These are phyloP conservation scores for Meyerozyma sp. DNA, from an alignment of 1,139 yeast genomes.

Conservation along the genomic window DNA sequence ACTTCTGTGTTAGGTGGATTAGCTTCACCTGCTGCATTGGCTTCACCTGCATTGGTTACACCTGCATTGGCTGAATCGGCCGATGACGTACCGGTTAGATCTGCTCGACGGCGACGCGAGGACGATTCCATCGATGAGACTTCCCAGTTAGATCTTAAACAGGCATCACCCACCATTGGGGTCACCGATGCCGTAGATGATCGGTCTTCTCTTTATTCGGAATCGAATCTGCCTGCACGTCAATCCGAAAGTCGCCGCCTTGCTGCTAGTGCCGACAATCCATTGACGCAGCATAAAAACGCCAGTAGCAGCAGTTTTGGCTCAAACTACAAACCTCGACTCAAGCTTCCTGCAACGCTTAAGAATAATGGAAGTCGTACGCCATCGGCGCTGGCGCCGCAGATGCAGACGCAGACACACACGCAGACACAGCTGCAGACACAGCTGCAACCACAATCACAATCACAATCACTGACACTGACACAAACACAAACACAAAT, in stretches of 20 bases:
- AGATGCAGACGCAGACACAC: constrained; percentile 4
- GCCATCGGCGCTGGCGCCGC: constrained; percentile 2
- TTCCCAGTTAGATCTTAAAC: background rate
- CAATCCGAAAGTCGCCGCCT: background rate
- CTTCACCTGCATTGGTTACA: too few relatives aligned
- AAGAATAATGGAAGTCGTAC: constrained; percentile 5
- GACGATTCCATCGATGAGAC: constrained; percentile 2
- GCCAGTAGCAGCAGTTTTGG: constrained; percentile 23
- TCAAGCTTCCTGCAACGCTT: constrained; percentile 25
- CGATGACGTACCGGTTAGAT: constrained; percentile 15
- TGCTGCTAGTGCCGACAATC: constrained; percentile 1
- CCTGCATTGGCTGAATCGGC: too few relatives aligned
- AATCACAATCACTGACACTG: background rate
- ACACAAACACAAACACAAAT: background rate
- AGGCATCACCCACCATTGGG: background rate
- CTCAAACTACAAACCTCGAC: constrained; percentile 25
- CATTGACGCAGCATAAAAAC: constrained; percentile 12
- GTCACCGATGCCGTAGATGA: background rate
- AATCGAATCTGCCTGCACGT: constrained; percentile 1
- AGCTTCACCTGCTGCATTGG: background rate
- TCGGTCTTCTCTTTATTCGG: background rate
- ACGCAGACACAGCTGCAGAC: constrained; percentile 5
- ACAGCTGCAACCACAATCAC: constrained; percentile 6
- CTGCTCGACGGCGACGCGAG: constrained; percentile 14
- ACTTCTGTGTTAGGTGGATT: background rate